Conservation (phyloP, 108 stramenopile genomes). For the Cyclotella distinguenda region DNA sequence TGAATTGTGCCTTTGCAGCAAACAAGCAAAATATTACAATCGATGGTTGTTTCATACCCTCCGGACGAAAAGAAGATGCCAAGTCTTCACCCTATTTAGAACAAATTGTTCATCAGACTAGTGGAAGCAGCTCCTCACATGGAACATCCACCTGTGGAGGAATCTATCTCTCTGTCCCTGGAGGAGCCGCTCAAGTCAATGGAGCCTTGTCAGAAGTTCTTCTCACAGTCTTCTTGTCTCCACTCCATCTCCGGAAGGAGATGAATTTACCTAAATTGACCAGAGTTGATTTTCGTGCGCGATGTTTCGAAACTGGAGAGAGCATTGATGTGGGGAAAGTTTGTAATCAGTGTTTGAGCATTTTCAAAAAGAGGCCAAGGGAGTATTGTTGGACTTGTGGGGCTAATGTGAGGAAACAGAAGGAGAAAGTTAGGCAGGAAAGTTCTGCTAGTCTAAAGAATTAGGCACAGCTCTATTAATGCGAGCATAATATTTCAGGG, state of each 20-base stretch:
- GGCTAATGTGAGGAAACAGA: slow-evolving; percentile 49
- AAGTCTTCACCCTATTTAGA: slow-evolving; percentile 66
- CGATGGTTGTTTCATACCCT: slow-evolving; percentile 79
- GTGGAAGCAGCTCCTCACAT: not conserved
- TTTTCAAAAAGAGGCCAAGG: slow-evolving; percentile 64
- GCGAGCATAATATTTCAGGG: no score
- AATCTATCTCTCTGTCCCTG: slow-evolving; percentile 51
- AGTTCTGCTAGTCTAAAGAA: not conserved
- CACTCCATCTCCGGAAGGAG: slow-evolving; percentile 43
- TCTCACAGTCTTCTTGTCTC: slow-evolving; percentile 71
- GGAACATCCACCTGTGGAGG: slow-evolving; percentile 17
- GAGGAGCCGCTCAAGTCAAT: slow-evolving; percentile 70
- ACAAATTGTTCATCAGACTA: slow-evolving; percentile 77
- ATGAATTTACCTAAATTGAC: slow-evolving; percentile 72
- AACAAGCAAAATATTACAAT: slow-evolving; percentile 67
- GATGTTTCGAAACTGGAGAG: slow-evolving; percentile 81
- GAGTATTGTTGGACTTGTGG: slow-evolving; percentile 77
- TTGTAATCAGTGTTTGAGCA: slow-evolving; percentile 85
- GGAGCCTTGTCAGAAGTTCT: slow-evolving; percentile 79
- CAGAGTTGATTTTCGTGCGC: slow-evolving; percentile 82
- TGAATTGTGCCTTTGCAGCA: slow-evolving; percentile 89
- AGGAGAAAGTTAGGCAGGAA: not conserved
- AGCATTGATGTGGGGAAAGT: slow-evolving; percentile 74
- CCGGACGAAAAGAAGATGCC: slow-evolving; percentile 23
- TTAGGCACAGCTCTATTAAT: no score